These are phyloP conservation scores for Clarireedia homoeocarpa DNA, from an alignment of 2,329 filamentous ascomycete genomes.

Conservation along the genomic window DNA sequence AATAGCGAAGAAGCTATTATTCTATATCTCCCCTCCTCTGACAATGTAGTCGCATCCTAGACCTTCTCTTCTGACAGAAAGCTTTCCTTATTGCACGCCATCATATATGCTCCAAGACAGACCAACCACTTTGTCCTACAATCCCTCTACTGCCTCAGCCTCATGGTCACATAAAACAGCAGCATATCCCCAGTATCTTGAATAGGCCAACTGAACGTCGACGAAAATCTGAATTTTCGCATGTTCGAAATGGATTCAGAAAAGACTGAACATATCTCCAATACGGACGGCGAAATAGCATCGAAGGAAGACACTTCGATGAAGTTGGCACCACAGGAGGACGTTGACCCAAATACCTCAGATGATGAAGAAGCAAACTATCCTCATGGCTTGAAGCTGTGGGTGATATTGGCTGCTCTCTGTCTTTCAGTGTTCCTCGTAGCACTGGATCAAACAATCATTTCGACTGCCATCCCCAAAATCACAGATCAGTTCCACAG, in stretches of 20 bases:
- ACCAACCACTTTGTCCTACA: too few relatives aligned
- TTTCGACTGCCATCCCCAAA: constrained; percentile 33
- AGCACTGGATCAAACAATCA: constrained; percentile 29
- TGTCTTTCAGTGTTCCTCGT: constrained; percentile 27
- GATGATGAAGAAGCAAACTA: constrained; percentile 8
- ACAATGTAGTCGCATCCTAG: too few relatives aligned
- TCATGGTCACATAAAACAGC: too few relatives aligned
- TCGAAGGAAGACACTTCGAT: not conserved
- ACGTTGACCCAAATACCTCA: not conserved
- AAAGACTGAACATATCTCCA: not conserved
- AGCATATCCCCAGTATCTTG: too few relatives aligned
- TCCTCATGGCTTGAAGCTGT: constrained; percentile 19
- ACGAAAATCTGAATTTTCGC: too few relatives aligned
- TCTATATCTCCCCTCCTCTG: too few relatives aligned
- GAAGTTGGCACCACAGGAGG: not conserved
- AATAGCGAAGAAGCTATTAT: too few relatives aligned
- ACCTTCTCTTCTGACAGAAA: too few relatives aligned
- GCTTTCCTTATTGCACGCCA: too few relatives aligned
- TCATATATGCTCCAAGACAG: too few relatives aligned
- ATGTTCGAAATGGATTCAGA: not conserved
- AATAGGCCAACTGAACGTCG: too few relatives aligned
- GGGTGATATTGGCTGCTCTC: constrained; percentile 23
- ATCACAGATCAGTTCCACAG: constrained; percentile 34
- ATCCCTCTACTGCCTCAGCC: too few relatives aligned
- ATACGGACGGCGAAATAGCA: not conserved